Percentiles rank a stretch among this genome's conserved stretches.
phyloP scores from a whole-genome alignment of 495 filamentous ascomycete species.

The Aspergillus saccharolyticus region DNA sequence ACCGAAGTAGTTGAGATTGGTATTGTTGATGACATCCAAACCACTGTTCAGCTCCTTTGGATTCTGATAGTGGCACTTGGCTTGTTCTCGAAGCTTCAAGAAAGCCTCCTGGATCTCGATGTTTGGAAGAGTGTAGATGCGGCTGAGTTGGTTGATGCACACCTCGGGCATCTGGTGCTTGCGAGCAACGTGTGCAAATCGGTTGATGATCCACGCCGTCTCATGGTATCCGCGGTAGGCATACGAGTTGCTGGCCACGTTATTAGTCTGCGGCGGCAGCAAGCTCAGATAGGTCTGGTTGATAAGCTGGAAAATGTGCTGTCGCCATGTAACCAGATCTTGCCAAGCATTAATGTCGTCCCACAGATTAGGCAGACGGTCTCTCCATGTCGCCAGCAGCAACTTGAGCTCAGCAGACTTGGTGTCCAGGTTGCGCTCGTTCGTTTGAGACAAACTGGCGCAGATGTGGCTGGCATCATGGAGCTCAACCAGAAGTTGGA shows the following conservation, averaged over 20 bases:
- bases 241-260: conserved; percentile 77
- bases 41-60: conserved; percentile 83
- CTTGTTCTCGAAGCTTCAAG: conserved; percentile 93
- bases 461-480: conserved; percentile 97
- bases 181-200: conserved; percentile 94
- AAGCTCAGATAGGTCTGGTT: conserved; percentile 88
- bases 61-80: conserved; percentile 98
- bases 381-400: conserved; percentile 89
- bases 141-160: conserved; percentile 92
- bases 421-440: conserved; percentile 75
- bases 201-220: conserved; percentile 99
- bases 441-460: conserved; percentile 79
- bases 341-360: conserved; percentile 99
- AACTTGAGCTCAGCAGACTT: conserved; percentile 96
- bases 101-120: conserved; percentile 99
- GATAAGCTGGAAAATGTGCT: conserved; percentile 97
- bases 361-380: conserved; percentile 95
- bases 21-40: conserved; percentile 98
- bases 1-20: conserved; percentile 97
- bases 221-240: conserved; percentile 97
- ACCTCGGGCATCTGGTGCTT: conserved; percentile 97
- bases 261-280: conserved; percentile 73
- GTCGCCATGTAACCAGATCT: conserved; percentile 96
- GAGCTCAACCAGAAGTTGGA: conserved; percentile 96
- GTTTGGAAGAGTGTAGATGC: conserved; percentile 97